These are phyloP conservation scores for Aspergillus thermomutatus DNA, from an alignment of 2,329 filamentous ascomycete species.

Conservation along the genomic window DNA sequence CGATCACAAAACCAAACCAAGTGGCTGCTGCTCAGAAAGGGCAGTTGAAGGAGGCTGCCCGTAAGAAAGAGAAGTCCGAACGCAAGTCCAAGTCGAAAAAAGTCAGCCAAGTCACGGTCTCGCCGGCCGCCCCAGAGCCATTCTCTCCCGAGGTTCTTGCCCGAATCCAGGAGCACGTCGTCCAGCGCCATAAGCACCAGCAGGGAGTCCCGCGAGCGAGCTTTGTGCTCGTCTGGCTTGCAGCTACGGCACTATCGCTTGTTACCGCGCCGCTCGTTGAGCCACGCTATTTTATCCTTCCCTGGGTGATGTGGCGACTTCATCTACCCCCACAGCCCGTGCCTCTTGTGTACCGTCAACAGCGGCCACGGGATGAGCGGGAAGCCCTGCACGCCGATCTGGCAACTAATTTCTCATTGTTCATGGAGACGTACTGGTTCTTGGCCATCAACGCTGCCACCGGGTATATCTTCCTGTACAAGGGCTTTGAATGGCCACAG, in stretches of 20 bases:
- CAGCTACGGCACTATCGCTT: slow-evolving; percentile 72
- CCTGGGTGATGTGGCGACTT: slow-evolving; percentile 89
- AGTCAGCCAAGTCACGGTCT: not conserved
- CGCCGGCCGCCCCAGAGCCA: slow-evolving; percentile 12
- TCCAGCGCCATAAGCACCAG: slow-evolving; percentile 28
- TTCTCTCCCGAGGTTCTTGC: slow-evolving; percentile 27
- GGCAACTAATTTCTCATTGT: slow-evolving; percentile 26
- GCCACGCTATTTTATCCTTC: slow-evolving; percentile 91
- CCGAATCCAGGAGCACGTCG: slow-evolving; percentile 27
- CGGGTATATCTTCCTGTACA: slow-evolving; percentile 21
- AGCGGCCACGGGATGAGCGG: slow-evolving; percentile 18
- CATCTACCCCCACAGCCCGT: slow-evolving; percentile 58
- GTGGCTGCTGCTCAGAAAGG: slow-evolving; percentile 14
- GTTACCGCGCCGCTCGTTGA: slow-evolving; percentile 90
- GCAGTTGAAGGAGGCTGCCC: slow-evolving; percentile 17
- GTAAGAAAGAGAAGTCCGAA: slow-evolving; percentile 20
- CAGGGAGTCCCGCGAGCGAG: slow-evolving; percentile 39
- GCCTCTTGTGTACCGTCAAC: slow-evolving; percentile 26
- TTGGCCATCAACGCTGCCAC: slow-evolving; percentile 41
- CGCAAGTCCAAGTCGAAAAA: slow-evolving; percentile 23
- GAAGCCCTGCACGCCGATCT: slow-evolving; percentile 25
- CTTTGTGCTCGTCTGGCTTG: slow-evolving; percentile 61
- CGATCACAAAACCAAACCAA: slow-evolving; percentile 9
- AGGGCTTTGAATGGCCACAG: slow-evolving; percentile 24
- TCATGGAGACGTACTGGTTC: slow-evolving; percentile 58